phyloP scores from a whole-genome alignment of 768 basidiomycete genomes.

The Podaxis sp. region DNA sequence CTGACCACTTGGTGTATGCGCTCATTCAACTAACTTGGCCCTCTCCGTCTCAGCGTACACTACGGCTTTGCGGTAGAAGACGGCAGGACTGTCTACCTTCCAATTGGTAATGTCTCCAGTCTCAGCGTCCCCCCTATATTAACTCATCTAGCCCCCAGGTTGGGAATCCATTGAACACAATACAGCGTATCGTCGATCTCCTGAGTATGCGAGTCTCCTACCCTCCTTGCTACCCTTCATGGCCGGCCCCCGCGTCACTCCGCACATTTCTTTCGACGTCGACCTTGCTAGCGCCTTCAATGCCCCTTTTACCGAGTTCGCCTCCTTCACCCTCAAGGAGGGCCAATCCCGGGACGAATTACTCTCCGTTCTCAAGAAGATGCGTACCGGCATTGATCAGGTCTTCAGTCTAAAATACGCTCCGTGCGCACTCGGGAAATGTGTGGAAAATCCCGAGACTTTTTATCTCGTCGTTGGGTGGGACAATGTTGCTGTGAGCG shows the following conservation, averaged over 20 bases:
- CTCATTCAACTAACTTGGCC: neutral
- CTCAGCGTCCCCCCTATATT: neutral
- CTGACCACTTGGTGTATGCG: neutral
- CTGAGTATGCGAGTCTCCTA: neutral
- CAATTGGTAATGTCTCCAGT: neutral
- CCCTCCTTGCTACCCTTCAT: neutral
- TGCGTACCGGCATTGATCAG: neutral
- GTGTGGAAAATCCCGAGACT: neutral
- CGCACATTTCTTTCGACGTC: neutral
- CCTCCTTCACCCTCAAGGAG: neutral
- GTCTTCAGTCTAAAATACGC: neutral
- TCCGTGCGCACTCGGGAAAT: neutral
- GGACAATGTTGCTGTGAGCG: neutral
- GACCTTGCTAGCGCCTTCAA: neutral
- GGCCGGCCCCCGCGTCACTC: neutral
- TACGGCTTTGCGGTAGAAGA: neutral
- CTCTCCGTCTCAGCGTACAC: neutral
- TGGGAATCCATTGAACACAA: neutral
- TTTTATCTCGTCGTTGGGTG: neutral
- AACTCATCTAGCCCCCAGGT: neutral
- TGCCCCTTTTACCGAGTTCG: neutral
- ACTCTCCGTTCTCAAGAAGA: neutral
- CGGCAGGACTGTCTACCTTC: neutral
- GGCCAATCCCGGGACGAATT: neutral
- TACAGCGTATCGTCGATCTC: neutral